Base-by-base conservation (phyloP, 768 basidiomycete genomes). In the Boletus rubescentipes region DNA sequence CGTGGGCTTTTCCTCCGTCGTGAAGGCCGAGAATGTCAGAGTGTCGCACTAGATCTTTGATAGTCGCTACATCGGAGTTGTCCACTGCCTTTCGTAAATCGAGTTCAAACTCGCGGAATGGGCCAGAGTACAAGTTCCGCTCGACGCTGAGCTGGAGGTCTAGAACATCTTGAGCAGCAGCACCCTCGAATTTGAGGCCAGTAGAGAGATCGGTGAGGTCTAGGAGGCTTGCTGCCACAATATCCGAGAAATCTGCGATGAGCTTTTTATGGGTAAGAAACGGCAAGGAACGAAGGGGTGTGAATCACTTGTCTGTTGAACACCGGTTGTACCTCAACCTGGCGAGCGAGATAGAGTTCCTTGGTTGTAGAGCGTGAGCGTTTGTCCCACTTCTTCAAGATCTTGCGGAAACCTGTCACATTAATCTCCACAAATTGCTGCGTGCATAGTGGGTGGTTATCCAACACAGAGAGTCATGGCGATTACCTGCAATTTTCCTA, bases 311-410 rank as follows among this genome's bases (percentile, higher is more conserved):
- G 93, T 73, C 95, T 79, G 67, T 98, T 95, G 74, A 98, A 98
- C 39, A 95, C 93, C 1, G 95, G 97, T 63, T 98, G 97, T n/a
- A 98, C 91, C 61, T 99, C 97, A 2, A 99, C 95, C 68, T 98
- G 97, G 30, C 97, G 85, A 42, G 91, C 84, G 18, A 99, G 83
- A 72, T 98, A 98, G 5, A 98, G 79, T 66, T 99, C 97, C 67
- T 94, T 98, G n/a, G 91, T 98, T 20, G 87, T 85, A 2, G 91
- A 93, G 39, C 87, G 97, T 35, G 93, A 93, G 43, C 93, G 83
- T 73, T 98, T 99, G 73, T 98, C 97, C 81, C 93, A 99, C 69
- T 99, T 99, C 68, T 99, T 98, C 57, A 98, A 73, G 44, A 98
- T 98, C 71, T 98, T 98, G 41, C 95, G 84, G 70, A 98, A 98